Evolutionary conservation across 2,329 filamentous ascomycete species (phyloP), one percentile per base, ranked within the genome.

Genomic region (Fusarium dlaminii): DNA sequence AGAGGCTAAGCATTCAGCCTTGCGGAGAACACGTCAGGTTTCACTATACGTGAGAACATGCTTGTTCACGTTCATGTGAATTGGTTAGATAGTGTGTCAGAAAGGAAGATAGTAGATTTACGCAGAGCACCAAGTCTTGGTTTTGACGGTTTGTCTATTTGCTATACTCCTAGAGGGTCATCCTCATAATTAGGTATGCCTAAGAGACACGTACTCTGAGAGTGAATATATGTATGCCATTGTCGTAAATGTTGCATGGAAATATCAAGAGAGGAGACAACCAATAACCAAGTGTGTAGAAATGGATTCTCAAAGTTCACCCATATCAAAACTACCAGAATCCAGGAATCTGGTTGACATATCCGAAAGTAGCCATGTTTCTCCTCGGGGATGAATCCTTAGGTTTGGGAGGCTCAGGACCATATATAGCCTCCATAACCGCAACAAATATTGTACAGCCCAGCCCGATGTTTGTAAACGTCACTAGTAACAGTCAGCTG

Each of bases 241-340:
- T 12, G 10, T 14, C 7, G 15, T 5, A n/a, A n/a, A 9, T 30
- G 7, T 5, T 51, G 18, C 4, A 8, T 24, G 0, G 1, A 11
- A 34, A 24, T 2, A 20, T 34, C 17, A 51, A 51, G 17, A 51
- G 30, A 20, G 30, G 48, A 51, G 30, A 20, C 3, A 15, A 2
- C 3, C 0, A n/a, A 24, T 8, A 24, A 2, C 0, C 2, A 24
- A 24, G 6, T 6, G 12, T 5, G 8, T 0, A 34, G 3, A 20
- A 20, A 20, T 24, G 22, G 6, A 20, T 4, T 10, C 11, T 10
- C 5, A 11, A 20, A 9, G 17, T 8, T 5, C 3, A 5, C 17
- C 5, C 11, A 49, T 14, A 11, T 3, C 11, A 18, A 13, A 2
- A 10, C 5, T 24, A 24, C 15, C 30, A 34, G 46, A 18, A 24